Evolutionary conservation across 2,329 filamentous ascomycete genomes (phyloP).

Genomic region (Phyllachora maydis): DNA sequence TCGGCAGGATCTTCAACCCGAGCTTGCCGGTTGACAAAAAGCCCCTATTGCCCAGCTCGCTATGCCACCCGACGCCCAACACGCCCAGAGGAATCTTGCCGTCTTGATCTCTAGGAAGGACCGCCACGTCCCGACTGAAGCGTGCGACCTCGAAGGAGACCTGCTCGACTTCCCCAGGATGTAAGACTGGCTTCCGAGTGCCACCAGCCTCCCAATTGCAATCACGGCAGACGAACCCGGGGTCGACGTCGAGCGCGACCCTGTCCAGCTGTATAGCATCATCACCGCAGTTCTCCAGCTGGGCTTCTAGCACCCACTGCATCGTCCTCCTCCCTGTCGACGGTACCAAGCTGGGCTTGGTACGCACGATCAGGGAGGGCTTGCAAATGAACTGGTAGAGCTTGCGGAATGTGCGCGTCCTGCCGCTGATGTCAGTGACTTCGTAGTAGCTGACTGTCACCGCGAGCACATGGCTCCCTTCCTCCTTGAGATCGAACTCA

Average conservation of each 20-base stretch:
- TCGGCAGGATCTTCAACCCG: slow-evolving; percentile 15
- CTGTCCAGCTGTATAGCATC: slow-evolving; percentile 58
- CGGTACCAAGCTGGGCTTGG: slow-evolving; percentile 55
- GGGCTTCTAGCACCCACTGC: slow-evolving; percentile 69
- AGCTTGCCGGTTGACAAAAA: slow-evolving; percentile 76
- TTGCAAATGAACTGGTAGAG: slow-evolving; percentile 94
- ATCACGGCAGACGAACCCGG: slow-evolving; percentile 26
- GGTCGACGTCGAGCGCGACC: slow-evolving; percentile 31
- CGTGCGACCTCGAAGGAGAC: slow-evolving; percentile 35
- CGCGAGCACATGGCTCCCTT: slow-evolving; percentile 81
- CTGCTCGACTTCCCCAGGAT: slow-evolving; percentile 43
- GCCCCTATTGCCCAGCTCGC: slow-evolving; percentile 74
- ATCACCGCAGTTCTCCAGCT: slow-evolving; percentile 88
- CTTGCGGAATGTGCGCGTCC: slow-evolving; percentile 77
- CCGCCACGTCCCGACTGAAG: too few relatives aligned
- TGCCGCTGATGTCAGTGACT: slow-evolving; percentile 46
- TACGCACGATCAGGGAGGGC: slow-evolving; percentile 72
- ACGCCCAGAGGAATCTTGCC: slow-evolving; percentile 27
- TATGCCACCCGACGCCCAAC: slow-evolving; percentile 71
- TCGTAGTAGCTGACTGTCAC: slow-evolving; percentile 93
- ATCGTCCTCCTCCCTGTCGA: slow-evolving; percentile 6
- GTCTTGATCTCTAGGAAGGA: too few relatives aligned
- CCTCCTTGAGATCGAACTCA: slow-evolving; percentile 75
- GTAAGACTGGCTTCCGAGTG: slow-evolving; percentile 29
- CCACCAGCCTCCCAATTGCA: slow-evolving; percentile 32